phyloP scores from a whole-genome alignment of 78 protist species.

The Diacronema lutheri region DNA sequence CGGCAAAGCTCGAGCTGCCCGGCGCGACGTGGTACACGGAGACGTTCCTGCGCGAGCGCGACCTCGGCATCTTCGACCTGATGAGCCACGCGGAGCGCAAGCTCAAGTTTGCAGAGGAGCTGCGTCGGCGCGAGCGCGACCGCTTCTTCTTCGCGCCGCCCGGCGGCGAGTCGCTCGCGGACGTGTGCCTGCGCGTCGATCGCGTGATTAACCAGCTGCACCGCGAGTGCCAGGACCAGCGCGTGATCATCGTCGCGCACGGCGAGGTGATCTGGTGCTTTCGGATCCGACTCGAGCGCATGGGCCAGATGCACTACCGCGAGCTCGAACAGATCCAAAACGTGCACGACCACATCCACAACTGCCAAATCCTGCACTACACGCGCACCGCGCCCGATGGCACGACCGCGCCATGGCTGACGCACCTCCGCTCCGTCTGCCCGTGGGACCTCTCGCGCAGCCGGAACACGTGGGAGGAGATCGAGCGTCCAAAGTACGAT shows the following conservation, averaged over 20 bases:
- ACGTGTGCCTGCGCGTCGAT: slow-evolving; percentile 60
- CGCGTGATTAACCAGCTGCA: slow-evolving; percentile 54
- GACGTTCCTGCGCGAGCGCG: slow-evolving; percentile 62
- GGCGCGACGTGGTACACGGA: slow-evolving; percentile 63
- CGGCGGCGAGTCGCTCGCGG: slow-evolving; percentile 58
- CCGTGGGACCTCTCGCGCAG: slow-evolving; percentile 53
- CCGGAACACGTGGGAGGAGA: no score
- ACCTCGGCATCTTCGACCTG: slow-evolving; percentile 62
- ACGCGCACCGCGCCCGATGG: slow-evolving; percentile 66
- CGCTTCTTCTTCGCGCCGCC: slow-evolving; percentile 60
- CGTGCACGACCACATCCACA: slow-evolving; percentile 58
- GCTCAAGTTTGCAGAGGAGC: slow-evolving; percentile 50
- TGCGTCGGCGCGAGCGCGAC: slow-evolving; percentile 52
- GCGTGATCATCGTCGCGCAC: slow-evolving; percentile 66
- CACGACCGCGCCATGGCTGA: slow-evolving; percentile 54
- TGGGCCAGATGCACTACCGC: slow-evolving; percentile 58
- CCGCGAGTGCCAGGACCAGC: slow-evolving; percentile 59
- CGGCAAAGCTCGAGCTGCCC: slow-evolving; percentile 44
- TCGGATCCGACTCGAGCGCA: slow-evolving; percentile 60
- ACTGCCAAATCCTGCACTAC: slow-evolving; percentile 57
- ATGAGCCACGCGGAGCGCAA: slow-evolving; percentile 58
- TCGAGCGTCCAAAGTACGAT: no score
- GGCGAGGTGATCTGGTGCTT: slow-evolving; percentile 71
- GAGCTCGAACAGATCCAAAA: slow-evolving; percentile 48
- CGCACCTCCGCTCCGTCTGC: slow-evolving; percentile 44